These are phyloP conservation scores for Boehmeria nivea DNA, from an alignment of 306 rosid genomes.

Conservation along the genomic window DNA sequence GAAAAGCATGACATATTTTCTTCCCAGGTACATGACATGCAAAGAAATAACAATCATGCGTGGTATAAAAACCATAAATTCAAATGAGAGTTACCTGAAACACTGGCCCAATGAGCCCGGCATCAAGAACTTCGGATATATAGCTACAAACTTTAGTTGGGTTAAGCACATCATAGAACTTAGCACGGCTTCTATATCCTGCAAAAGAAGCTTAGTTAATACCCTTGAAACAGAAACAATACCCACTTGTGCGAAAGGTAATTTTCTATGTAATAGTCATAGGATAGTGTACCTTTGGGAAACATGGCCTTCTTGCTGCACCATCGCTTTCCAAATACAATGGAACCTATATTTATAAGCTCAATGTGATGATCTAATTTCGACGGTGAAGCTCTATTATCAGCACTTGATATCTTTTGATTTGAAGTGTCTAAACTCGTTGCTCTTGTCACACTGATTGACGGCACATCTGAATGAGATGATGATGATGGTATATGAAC, in stretches of 20 bases:
- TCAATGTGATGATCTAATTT: constrained; percentile 36
- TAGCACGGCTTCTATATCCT: constrained; percentile 79
- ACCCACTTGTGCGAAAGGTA: neutral
- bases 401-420: constrained; percentile 13
- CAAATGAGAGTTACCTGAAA: constrained; percentile 53
- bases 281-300: constrained; percentile 66
- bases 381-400: constrained; percentile 20
- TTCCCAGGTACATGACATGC: too few species aligned
- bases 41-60: too few species aligned
- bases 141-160: constrained; percentile 63
- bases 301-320: constrained; percentile 56
- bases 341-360: constrained; percentile 54
- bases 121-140: constrained; percentile 78
- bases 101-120: constrained; percentile 82
- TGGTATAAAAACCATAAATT: neutral
- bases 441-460: constrained; percentile 16
- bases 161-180: constrained; percentile 50
- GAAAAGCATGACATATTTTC: too few species aligned
- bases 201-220: constrained; percentile 22
- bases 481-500: constrained; percentile 29
- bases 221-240: neutral
- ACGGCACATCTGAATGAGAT: constrained; percentile 24
- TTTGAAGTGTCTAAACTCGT: constrained; percentile 13
- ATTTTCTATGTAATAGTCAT: neutral
- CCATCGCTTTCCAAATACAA: constrained; percentile 71